Percentiles rank a stretch among this genome's conserved stretches.
phyloP scores from a whole-genome alignment of 768 basidiomycete genomes.

The Rhizopogon rudus region DNA sequence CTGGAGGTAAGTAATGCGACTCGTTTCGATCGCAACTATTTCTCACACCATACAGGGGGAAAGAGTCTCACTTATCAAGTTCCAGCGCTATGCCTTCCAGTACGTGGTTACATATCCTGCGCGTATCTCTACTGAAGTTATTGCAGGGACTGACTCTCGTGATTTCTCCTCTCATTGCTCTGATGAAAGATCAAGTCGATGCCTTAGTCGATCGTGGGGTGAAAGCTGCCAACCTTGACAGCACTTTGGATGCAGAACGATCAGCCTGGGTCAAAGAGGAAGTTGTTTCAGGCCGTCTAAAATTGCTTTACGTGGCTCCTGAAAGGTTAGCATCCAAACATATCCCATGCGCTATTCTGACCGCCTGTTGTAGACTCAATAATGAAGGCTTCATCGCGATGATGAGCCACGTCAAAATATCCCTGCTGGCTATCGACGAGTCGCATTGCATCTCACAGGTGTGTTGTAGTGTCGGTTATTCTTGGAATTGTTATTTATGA shows the following conservation, averaged over 20 bases:
- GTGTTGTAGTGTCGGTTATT: neutral
- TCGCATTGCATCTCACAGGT: conserved; percentile 45
- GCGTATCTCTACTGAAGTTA: neutral
- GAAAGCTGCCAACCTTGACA: conserved; percentile 36
- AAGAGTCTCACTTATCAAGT: conserved; percentile 37
- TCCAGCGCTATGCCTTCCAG: conserved; percentile 34
- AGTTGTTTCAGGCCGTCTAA: conserved; percentile 34
- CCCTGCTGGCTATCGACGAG: conserved; percentile 46
- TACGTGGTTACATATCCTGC: conserved; percentile 2
- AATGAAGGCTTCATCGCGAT: conserved; percentile 41
- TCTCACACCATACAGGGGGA: conserved; percentile 19
- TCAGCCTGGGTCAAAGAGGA: conserved; percentile 30
- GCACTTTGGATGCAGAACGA: conserved; percentile 28
- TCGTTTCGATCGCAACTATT: neutral
- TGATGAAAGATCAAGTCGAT: conserved; percentile 38
- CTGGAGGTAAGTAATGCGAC: conserved; percentile 24
- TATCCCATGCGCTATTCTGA: neutral
- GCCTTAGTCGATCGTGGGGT: conserved; percentile 27
- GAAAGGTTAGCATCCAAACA: conserved; percentile 25
- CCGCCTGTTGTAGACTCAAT: conserved; percentile 28
- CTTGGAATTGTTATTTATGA: neutral
- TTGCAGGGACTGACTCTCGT: conserved; percentile 28
- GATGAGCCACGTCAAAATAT: conserved; percentile 37
- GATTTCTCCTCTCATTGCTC: conserved; percentile 30
- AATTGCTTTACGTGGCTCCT: conserved; percentile 45